Evolutionary conservation across 768 basidiomycete species (phyloP).

Genomic region (Tylopilus plumbeoviolaceoides): DNA sequence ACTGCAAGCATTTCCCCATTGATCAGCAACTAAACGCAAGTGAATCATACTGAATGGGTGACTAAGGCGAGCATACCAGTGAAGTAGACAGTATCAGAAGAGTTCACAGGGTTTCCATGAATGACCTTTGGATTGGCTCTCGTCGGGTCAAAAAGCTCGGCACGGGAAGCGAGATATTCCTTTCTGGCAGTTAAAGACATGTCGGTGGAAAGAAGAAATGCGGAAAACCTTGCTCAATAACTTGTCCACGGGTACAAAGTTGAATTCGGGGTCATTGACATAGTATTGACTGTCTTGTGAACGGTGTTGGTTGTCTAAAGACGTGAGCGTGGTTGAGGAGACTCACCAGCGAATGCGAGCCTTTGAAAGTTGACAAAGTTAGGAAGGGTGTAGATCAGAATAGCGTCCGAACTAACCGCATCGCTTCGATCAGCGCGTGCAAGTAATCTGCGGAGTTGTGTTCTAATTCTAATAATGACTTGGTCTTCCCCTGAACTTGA

Average conservation of each 20-base stretch:
- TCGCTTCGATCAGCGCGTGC: constrained; percentile 80
- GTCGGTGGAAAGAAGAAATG: not conserved
- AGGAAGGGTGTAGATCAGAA: not conserved
- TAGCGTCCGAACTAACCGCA: constrained; percentile 49
- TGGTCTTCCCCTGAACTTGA: constrained; percentile 66
- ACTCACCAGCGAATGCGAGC: constrained; percentile 70
- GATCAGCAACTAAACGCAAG: constrained; percentile 60
- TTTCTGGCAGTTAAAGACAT: constrained; percentile 28
- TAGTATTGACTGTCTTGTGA: constrained; percentile 76
- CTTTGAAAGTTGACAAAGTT: constrained; percentile 27
- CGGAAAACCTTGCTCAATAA: constrained; percentile 72
- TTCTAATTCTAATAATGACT: constrained; percentile 71
- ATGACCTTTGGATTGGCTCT: constrained; percentile 63
- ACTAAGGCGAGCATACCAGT: constrained; percentile 48
- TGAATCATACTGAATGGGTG: not conserved
- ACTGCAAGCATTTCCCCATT: constrained; percentile 89
- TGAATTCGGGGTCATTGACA: constrained; percentile 85
- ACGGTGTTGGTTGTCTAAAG: not conserved
- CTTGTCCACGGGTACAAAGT: constrained; percentile 72
- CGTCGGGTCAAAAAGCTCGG: constrained; percentile 69
- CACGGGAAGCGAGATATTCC: constrained; percentile 81
- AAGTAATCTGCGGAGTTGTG: constrained; percentile 91
- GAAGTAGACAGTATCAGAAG: constrained; percentile 95
- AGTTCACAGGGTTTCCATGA: constrained; percentile 77
- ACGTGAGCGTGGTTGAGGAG: not conserved